Percentiles rank a stretch among this genome's conserved stretches.
These are phyloP conservation scores for Cytospora leucostoma DNA, from an alignment of 2,329 filamentous ascomycete species.

Conservation along the genomic window DNA sequence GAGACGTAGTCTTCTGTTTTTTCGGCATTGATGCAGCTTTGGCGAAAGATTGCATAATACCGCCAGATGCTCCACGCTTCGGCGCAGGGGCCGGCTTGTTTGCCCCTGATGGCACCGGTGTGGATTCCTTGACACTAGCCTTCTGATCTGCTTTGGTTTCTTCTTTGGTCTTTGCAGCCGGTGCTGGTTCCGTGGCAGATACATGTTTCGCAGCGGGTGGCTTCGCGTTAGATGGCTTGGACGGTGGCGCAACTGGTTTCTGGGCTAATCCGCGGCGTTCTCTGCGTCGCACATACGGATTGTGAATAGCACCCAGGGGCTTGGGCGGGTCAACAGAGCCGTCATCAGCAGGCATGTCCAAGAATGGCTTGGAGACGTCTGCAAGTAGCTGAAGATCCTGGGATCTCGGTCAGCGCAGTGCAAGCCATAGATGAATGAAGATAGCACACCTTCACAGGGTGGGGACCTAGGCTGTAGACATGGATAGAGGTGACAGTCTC, in stretches of 20 bases:
- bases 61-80: slow-evolving; percentile 62
- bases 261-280: slow-evolving; percentile 43
- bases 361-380: slow-evolving; percentile 66
- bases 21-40: slow-evolving; percentile 60
- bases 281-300: slow-evolving; percentile 62
- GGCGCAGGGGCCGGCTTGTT: slow-evolving; percentile 44
- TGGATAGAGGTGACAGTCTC: slow-evolving; percentile 77
- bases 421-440: background rate
- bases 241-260: slow-evolving; percentile 33
- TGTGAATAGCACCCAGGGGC: slow-evolving; percentile 73
- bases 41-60: slow-evolving; percentile 79
- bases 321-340: slow-evolving; percentile 61
- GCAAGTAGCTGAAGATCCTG: slow-evolving; percentile 69
- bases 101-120: slow-evolving; percentile 33
- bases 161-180: slow-evolving; percentile 36
- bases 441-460: slow-evolving; percentile 60
- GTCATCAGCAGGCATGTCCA: slow-evolving; percentile 55
- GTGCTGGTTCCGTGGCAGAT: slow-evolving; percentile 30
- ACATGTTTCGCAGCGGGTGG: slow-evolving; percentile 31
- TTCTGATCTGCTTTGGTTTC: slow-evolving; percentile 37
- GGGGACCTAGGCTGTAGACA: slow-evolving; percentile 80
- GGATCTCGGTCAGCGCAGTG: slow-evolving; percentile 8
- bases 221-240: slow-evolving; percentile 39
- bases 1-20: slow-evolving; percentile 33
- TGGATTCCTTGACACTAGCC: slow-evolving; percentile 42